phyloP scores from a whole-genome alignment of 2,329 filamentous ascomycete genomes.

The Clarireedia hainanense region DNA sequence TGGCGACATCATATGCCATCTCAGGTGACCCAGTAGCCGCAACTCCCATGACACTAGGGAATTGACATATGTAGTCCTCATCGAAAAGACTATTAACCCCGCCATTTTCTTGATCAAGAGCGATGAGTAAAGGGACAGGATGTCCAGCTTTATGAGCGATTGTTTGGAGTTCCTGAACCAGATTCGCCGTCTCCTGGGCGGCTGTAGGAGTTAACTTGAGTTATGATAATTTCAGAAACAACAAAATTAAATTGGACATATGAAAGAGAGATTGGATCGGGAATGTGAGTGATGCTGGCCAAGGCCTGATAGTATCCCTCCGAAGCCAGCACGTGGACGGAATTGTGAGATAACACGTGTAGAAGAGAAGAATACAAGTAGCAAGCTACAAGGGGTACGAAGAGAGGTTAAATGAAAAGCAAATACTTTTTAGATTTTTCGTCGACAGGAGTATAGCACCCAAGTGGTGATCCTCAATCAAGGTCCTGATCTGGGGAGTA shows the following conservation, averaged over 20 bases:
- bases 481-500: slow-evolving; percentile 70
- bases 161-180: slow-evolving; percentile 86
- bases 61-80: slow-evolving; percentile 91
- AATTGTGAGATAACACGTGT: background rate
- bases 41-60: slow-evolving; percentile 92
- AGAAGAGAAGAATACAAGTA: background rate
- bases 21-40: slow-evolving; percentile 84
- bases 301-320: too few species aligned
- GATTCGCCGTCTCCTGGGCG: slow-evolving; percentile 77
- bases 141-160: slow-evolving; percentile 89
- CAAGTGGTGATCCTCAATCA: slow-evolving; percentile 78
- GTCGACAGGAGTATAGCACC: slow-evolving; percentile 80
- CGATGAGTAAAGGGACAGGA: slow-evolving; percentile 80
- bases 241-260: background rate
- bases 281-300: background rate
- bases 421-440: slow-evolving; percentile 73
- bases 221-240: background rate
- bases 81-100: slow-evolving; percentile 96
- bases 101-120: slow-evolving; percentile 94
- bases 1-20: slow-evolving; percentile 81
- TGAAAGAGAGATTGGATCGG: background rate
- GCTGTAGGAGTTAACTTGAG: slow-evolving; percentile 44
- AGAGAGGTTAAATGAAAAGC: background rate
- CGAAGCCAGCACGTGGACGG: background rate
- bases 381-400: too few species aligned